Evolutionary conservation across 2,329 filamentous ascomycete genomes (phyloP).

Genomic region (Fusarium sp.): DNA sequence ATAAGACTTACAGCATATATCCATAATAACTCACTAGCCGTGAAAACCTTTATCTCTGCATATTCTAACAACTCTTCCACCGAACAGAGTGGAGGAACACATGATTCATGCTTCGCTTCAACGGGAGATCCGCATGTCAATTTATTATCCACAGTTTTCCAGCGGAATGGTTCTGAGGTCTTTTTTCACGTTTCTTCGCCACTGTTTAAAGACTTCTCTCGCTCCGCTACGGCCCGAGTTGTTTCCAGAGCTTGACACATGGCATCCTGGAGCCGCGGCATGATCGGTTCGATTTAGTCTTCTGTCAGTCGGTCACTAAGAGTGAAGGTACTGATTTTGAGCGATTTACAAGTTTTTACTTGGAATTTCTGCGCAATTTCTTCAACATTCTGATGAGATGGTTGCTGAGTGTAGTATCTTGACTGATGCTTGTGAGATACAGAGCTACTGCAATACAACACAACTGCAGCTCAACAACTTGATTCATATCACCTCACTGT

Average conservation of each 20-base stretch:
- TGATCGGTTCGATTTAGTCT: slow-evolving; percentile 6
- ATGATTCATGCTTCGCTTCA: slow-evolving; percentile 14
- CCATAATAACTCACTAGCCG: background rate
- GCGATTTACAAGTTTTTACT: slow-evolving; percentile 10
- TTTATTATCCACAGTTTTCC: background rate
- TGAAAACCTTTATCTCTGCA: background rate
- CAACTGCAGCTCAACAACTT: background rate
- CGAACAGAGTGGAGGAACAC: background rate
- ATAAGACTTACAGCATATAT: background rate
- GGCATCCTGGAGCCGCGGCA: background rate
- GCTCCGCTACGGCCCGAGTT: slow-evolving; percentile 10
- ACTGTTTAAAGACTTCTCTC: background rate
- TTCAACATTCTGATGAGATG: too few relatives aligned
- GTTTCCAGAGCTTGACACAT: slow-evolving; percentile 1
- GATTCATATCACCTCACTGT: background rate
- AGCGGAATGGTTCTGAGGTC: background rate
- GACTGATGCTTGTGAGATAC: background rate
- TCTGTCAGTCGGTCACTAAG: background rate
- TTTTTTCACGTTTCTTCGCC: slow-evolving; percentile 4
- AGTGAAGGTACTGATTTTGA: slow-evolving; percentile 1
- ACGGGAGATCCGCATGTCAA: slow-evolving; percentile 3
- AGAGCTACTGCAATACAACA: background rate
- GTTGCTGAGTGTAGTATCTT: background rate
- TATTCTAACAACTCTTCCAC: background rate
- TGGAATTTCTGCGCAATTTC: background rate